Conservation (phyloP, 2,329 filamentous ascomycete species). For the Tolypocladium tropicale region DNA sequence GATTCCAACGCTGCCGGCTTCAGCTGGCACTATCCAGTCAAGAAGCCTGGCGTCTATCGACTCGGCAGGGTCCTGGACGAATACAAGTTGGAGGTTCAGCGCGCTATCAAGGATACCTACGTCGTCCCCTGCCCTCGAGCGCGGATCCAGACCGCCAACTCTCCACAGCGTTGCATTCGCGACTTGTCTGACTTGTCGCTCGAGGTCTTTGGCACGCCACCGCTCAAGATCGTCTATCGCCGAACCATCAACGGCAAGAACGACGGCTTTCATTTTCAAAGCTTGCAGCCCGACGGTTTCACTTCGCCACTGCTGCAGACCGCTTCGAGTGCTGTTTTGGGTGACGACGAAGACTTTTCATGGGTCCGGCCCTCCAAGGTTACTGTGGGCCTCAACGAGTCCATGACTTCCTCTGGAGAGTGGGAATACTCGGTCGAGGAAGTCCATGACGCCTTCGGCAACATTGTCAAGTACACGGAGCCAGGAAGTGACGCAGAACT, state of each 20-base stretch:
- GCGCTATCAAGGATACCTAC: constrained; percentile 64
- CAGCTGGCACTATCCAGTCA: constrained; percentile 62
- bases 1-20: constrained; percentile 52
- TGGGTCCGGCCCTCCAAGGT: constrained; percentile 75
- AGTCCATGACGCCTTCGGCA: constrained; percentile 84
- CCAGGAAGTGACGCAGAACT: constrained; percentile 60
- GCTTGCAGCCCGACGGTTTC: constrained; percentile 81
- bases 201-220: constrained; percentile 79
- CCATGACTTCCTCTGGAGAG: constrained; percentile 64
- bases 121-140: constrained; percentile 82
- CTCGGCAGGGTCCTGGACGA: constrained; percentile 81
- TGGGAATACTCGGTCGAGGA: constrained; percentile 91
- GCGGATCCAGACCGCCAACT: constrained; percentile 52
- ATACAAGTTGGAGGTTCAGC: constrained; percentile 86
- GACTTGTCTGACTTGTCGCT: constrained; percentile 80
- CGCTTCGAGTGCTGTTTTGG: constrained; percentile 48
- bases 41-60: constrained; percentile 80
- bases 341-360: constrained; percentile 56
- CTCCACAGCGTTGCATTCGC: constrained; percentile 64
- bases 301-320: constrained; percentile 64
- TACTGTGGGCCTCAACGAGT: constrained; percentile 79
- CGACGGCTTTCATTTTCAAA: constrained; percentile 82
- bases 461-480: constrained; percentile 64
- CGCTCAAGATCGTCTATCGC: constrained; percentile 86
- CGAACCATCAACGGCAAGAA: constrained; percentile 76